Conservation (phyloP, 352 stramenopile species). For the Globisporangium mamillatum region DNA sequence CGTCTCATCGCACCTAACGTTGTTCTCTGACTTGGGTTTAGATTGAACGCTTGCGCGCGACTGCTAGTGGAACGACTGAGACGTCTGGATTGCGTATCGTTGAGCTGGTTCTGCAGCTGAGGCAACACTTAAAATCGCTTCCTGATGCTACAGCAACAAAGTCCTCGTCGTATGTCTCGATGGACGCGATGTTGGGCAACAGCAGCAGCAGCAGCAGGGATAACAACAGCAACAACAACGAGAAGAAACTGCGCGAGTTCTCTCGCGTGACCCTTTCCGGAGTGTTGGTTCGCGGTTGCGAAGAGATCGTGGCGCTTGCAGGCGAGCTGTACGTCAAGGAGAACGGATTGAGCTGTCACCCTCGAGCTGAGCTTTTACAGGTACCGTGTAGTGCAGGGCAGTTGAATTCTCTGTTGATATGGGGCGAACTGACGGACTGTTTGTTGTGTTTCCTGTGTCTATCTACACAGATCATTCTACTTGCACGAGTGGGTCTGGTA, state of each 20-base stretch:
- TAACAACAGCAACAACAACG: slow-evolving; percentile 7
- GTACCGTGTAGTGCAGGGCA: slow-evolving; percentile 16
- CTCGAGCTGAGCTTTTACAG: slow-evolving; percentile 41
- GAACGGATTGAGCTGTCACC: slow-evolving; percentile 25
- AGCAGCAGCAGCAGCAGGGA: slow-evolving; percentile 8
- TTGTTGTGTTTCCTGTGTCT: neutral
- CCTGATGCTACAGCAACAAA: slow-evolving; percentile 18
- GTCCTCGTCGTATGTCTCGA: slow-evolving; percentile 30
- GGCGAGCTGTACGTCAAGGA: slow-evolving; percentile 35
- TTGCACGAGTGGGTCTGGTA: slow-evolving; percentile 37
- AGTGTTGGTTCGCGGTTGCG: slow-evolving; percentile 24
- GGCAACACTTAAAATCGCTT: slow-evolving; percentile 32
- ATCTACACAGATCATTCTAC: slow-evolving; percentile 30
- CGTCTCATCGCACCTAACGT: neutral
- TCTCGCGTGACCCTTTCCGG: slow-evolving; percentile 20
- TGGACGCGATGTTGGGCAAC: slow-evolving; percentile 43
- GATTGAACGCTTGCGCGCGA: slow-evolving; percentile 30
- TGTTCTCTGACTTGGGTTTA: slow-evolving; percentile 4
- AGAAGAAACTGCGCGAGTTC: slow-evolving; percentile 18
- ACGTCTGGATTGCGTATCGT: slow-evolving; percentile 14
- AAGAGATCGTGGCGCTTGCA: slow-evolving; percentile 30
- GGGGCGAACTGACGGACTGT: neutral
- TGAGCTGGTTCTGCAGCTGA: slow-evolving; percentile 34
- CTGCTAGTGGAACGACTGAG: slow-evolving; percentile 10
- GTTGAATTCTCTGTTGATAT: neutral